Evolutionary conservation across 768 basidiomycete species (phyloP).

Genomic region (Tricholoma flavovirens): DNA sequence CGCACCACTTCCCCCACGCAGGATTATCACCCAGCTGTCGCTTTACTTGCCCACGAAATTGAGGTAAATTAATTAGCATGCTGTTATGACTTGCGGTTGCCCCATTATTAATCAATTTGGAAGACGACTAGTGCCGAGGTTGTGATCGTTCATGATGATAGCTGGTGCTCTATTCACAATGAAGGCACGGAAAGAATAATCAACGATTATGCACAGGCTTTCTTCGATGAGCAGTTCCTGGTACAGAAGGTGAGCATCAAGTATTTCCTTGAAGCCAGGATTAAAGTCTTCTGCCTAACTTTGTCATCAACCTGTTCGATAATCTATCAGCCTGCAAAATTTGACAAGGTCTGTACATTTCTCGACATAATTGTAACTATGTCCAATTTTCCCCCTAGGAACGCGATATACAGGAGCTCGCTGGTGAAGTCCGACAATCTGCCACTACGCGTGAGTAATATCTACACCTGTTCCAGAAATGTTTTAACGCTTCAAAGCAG

Average conservation of each 20-base stretch:
- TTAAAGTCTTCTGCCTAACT: background rate
- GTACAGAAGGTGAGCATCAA: background rate
- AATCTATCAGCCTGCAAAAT: background rate
- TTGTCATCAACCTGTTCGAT: background rate
- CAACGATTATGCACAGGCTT: conserved; percentile 5
- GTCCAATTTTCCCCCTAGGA: background rate
- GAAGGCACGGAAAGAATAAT: conserved; percentile 1
- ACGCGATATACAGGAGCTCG: background rate
- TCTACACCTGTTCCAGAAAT: background rate
- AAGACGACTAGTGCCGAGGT: conserved; percentile 7
- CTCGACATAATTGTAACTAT: background rate
- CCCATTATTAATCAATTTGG: background rate
- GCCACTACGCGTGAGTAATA: background rate
- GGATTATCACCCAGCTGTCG: background rate
- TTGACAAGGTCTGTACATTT: background rate
- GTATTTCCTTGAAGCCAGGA: background rate
- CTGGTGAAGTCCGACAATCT: background rate
- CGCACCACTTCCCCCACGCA: background rate
- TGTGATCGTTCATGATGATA: conserved; percentile 8
- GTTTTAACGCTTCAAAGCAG: background rate
- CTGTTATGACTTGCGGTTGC: no score
- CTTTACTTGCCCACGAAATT: background rate
- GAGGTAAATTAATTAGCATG: background rate
- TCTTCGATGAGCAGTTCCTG: conserved; percentile 11
- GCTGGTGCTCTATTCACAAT: conserved; percentile 8